These are phyloP conservation scores for Kuraishia molischiana DNA, from an alignment of 805 yeast genomes.

Conservation along the genomic window DNA sequence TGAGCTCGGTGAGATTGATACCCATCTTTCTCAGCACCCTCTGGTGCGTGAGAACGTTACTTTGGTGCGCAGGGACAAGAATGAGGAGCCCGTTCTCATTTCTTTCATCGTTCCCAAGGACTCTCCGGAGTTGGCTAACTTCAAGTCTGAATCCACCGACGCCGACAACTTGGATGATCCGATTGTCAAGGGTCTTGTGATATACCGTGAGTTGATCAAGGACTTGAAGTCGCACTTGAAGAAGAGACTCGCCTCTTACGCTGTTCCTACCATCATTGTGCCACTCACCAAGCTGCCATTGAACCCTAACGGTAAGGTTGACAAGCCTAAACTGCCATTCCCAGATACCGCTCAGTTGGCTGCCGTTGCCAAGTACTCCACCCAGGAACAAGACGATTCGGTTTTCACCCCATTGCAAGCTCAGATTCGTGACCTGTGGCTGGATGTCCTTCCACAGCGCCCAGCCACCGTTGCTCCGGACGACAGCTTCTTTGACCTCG, in stretches of 20 bases:
- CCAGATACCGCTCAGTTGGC: constrained; percentile 85
- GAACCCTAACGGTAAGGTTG: constrained; percentile 97
- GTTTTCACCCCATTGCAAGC: constrained; percentile 58
- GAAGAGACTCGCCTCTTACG: constrained; percentile 84
- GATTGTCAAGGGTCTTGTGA: constrained; percentile 69
- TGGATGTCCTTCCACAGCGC: constrained; percentile 70
- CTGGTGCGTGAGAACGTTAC: constrained; percentile 89
- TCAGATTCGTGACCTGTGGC: constrained; percentile 75
- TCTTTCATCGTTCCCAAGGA: constrained; percentile 81
- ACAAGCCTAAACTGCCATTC: constrained; percentile 93
- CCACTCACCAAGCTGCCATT: constrained; percentile 82
- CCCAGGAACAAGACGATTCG: constrained; percentile 32
- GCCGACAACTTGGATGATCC: constrained; percentile 45
- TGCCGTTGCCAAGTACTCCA: constrained; percentile 51
- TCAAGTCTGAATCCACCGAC: constrained; percentile 41
- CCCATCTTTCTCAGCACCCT: constrained; percentile 91
- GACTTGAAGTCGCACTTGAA: constrained; percentile 76
- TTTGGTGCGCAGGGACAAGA: constrained; percentile 82
- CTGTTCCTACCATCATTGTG: constrained; percentile 86
- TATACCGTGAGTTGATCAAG: constrained; percentile 66
- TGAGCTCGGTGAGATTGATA: constrained; percentile 96
- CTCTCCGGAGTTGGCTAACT: constrained; percentile 31
- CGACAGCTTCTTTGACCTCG: constrained; percentile 93
- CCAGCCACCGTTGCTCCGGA: constrained; percentile 69
- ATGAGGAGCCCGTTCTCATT: constrained; percentile 84